These are phyloP conservation scores for Metschnikowia henanensis DNA, from an alignment of 805 yeast genomes.

Conservation along the genomic window DNA sequence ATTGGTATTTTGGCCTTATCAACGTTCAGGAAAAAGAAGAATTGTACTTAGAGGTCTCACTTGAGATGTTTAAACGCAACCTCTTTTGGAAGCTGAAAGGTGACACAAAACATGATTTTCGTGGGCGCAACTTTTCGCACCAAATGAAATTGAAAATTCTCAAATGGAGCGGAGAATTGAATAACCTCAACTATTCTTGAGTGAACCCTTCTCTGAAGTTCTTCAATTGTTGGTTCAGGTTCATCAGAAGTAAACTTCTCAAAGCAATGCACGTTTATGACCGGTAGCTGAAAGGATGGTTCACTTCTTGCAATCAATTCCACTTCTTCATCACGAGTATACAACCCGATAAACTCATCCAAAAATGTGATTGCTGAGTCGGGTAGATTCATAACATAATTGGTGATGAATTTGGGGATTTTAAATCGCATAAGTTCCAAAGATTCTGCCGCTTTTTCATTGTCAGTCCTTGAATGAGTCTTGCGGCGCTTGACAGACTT, in stretches of 20 bases:
- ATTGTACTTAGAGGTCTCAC: neutral
- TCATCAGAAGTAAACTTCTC: slow-evolving; percentile 81
- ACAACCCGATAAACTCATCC: slow-evolving; percentile 75
- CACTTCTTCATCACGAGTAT: slow-evolving; percentile 41
- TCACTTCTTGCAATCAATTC: slow-evolving; percentile 31
- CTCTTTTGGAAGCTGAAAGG: slow-evolving; percentile 69
- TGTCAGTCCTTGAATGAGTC: slow-evolving; percentile 34
- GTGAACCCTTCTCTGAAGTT: slow-evolving; percentile 65
- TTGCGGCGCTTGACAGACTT: slow-evolving; percentile 39
- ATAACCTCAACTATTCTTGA: slow-evolving; percentile 46
- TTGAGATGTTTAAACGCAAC: slow-evolving; percentile 49
- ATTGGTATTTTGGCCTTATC: neutral
- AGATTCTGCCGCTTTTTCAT: slow-evolving; percentile 16
- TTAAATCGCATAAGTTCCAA: slow-evolving; percentile 23
- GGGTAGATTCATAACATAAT: slow-evolving; percentile 95
- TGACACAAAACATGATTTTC: slow-evolving; percentile 91
- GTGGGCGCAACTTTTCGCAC: slow-evolving; percentile 97
- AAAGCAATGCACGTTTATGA: slow-evolving; percentile 87
- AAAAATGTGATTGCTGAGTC: slow-evolving; percentile 86
- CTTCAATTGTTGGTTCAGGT: slow-evolving; percentile 69
- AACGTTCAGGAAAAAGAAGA: neutral
- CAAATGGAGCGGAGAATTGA: slow-evolving; percentile 47
- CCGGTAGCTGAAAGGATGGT: slow-evolving; percentile 62
- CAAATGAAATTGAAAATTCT: slow-evolving; percentile 62
- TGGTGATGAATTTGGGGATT: slow-evolving; percentile 58